A percentile compares a stretch with the other conserved stretches of the same genome.
Evolutionary conservation across 2,329 filamentous ascomycete species (phyloP).

Genomic region (Aspergillus melleus): DNA sequence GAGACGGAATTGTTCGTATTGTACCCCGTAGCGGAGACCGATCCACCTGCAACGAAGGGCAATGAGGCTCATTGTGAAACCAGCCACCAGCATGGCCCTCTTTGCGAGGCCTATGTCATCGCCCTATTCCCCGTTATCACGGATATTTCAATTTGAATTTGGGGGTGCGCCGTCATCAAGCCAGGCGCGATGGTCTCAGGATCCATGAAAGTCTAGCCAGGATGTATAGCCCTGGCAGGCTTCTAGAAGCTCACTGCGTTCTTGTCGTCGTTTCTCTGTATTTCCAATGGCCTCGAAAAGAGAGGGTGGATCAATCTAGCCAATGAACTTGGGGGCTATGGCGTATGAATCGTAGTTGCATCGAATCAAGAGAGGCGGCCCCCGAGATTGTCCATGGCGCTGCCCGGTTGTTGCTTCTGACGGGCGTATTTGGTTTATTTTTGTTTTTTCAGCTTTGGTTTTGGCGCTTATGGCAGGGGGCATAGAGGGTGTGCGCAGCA

Average conservation of each 20-base stretch:
- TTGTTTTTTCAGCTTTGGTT: not conserved
- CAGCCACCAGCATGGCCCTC: not conserved
- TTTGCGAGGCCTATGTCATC: not conserved
- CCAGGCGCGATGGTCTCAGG: not conserved
- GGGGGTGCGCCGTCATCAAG: not conserved
- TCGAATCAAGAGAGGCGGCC: not conserved
- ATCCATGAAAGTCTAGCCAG: not conserved
- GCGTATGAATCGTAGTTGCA: not conserved
- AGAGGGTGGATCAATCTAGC: not conserved
- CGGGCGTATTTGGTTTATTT: not conserved
- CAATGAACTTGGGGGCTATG: not conserved
- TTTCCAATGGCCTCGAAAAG: not conserved
- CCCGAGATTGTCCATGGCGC: not conserved
- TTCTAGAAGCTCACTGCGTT: not conserved
- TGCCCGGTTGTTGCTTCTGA: not conserved
- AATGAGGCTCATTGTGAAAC: not conserved
- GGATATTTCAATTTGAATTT: not conserved
- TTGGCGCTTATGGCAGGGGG: not conserved
- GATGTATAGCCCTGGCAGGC: not conserved
- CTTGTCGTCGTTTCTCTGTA: not conserved
- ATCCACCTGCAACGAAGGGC: not conserved
- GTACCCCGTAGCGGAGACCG: not conserved
- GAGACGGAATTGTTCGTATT: conserved; percentile 2
- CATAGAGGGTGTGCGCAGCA: not conserved
- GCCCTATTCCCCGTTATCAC: not conserved